Evolutionary conservation across 75 land plant species (phyloP).

Genomic region (Picea glauca): DNA sequence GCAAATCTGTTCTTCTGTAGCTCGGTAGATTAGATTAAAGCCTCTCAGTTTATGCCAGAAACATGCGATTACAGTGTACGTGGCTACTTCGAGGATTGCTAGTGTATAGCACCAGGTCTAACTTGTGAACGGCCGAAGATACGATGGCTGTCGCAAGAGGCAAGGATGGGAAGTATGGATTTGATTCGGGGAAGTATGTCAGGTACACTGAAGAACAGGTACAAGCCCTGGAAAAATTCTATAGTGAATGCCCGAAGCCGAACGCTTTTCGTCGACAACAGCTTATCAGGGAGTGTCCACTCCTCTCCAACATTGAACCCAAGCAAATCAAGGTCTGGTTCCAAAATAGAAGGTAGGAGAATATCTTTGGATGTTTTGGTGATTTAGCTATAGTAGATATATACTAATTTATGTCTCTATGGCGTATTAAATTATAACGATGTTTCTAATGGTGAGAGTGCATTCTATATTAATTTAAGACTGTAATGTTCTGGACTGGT

Average conservation of each 20-base stretch:
- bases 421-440: background rate
- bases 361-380: background rate
- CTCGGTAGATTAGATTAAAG: too few relatives aligned
- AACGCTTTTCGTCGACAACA: conserved; percentile 88
- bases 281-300: conserved; percentile 83
- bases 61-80: background rate
- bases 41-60: background rate
- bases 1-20: too few relatives aligned
- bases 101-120: background rate
- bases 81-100: background rate
- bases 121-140: background rate
- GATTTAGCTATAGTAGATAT: background rate
- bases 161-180: conserved; percentile 7
- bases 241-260: conserved; percentile 91
- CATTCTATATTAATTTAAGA: conserved; percentile 1
- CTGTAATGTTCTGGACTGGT: background rate
- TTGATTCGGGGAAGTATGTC: conserved; percentile 81
- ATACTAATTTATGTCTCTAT: background rate
- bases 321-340: conserved; percentile 99
- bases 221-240: conserved; percentile 87
- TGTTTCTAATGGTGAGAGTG: background rate
- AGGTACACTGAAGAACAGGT: conserved; percentile 95
- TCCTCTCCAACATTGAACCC: conserved; percentile 90
- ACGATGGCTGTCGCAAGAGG: conserved; percentile 3
- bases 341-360: conserved; percentile 79